phyloP scores from a whole-genome alignment of 2,329 filamentous ascomycete species.

The Calonectria naviculata region DNA sequence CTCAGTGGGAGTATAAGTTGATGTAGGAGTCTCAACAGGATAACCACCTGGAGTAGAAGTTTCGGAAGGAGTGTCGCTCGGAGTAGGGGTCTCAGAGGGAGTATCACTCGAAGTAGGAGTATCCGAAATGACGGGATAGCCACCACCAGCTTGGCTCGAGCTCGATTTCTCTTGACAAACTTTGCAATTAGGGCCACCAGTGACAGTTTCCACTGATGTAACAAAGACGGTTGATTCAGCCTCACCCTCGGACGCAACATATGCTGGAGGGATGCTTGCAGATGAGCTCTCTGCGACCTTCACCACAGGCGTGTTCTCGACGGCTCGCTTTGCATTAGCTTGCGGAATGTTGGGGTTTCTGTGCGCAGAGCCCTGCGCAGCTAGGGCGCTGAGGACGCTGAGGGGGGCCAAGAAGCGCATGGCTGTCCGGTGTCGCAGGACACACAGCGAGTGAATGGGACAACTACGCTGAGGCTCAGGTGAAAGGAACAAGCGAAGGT shows the following conservation, averaged over 20 bases:
- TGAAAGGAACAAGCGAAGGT: constrained; percentile 29
- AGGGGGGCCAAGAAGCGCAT: constrained; percentile 38
- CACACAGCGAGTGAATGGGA: constrained; percentile 22
- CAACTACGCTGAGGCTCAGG: constrained; percentile 14
- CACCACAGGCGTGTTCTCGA: not conserved
- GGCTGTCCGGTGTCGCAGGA: constrained; percentile 13
- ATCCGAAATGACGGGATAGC: not conserved
- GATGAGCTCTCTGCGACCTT: not conserved
- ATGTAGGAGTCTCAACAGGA: too few relatives aligned
- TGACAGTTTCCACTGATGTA: not conserved
- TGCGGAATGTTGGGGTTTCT: constrained; percentile 19
- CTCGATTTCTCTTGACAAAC: not conserved
- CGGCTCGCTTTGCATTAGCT: not conserved
- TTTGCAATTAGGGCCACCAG: not conserved
- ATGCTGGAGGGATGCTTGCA: not conserved
- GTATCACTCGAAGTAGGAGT: not conserved
- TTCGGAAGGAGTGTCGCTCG: too few relatives aligned
- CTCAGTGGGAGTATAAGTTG: not conserved
- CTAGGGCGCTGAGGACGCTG: constrained; percentile 32
- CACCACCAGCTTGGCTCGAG: not conserved
- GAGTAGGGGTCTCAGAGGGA: not conserved
- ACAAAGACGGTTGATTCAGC: not conserved
- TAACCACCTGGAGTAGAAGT: too few relatives aligned
- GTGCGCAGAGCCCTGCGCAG: constrained; percentile 25
- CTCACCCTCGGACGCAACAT: not conserved